These are phyloP conservation scores for Coccomyxa sp. DNA, from an alignment of 139 green algal species.

Conservation along the genomic window DNA sequence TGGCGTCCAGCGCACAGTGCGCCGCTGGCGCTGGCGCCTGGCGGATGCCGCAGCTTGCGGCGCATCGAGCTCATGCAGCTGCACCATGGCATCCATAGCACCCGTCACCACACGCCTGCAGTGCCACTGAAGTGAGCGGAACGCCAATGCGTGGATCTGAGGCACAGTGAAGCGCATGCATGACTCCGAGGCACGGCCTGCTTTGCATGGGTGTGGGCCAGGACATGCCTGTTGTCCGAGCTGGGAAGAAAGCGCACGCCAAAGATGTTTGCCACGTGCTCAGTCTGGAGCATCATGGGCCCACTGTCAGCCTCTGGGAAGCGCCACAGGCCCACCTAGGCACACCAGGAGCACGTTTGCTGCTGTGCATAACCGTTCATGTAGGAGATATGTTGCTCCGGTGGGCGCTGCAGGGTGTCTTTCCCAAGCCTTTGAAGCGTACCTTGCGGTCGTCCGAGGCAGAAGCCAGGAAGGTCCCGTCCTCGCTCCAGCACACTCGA, in stretches of 20 bases:
- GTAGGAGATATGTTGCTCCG: background rate
- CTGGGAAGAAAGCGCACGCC: slow-evolving; percentile 76
- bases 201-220: slow-evolving; percentile 38
- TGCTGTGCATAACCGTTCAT: too few relatives aligned
- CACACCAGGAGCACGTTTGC: too few relatives aligned
- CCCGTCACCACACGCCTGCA: slow-evolving; percentile 28
- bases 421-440: background rate
- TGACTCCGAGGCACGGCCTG: background rate
- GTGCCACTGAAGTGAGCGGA: background rate
- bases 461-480: slow-evolving; percentile 62
- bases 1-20: background rate
- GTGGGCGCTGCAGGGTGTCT: background rate
- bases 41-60: slow-evolving; percentile 1
- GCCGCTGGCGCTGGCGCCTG: background rate
- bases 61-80: slow-evolving; percentile 64
- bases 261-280: slow-evolving; percentile 84
- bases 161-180: too few relatives aligned
- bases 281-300: slow-evolving; percentile 58
- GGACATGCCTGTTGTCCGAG: slow-evolving; percentile 39
- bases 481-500: slow-evolving; percentile 66
- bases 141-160: background rate
- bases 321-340: slow-evolving; percentile 62
- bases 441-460: slow-evolving; percentile 69
- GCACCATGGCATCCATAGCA: slow-evolving; percentile 74
- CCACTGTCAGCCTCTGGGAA: slow-evolving; percentile 44